Evolutionary conservation across 2,329 filamentous ascomycete genomes (phyloP).

Genomic region (Drechmeria coniospora): DNA sequence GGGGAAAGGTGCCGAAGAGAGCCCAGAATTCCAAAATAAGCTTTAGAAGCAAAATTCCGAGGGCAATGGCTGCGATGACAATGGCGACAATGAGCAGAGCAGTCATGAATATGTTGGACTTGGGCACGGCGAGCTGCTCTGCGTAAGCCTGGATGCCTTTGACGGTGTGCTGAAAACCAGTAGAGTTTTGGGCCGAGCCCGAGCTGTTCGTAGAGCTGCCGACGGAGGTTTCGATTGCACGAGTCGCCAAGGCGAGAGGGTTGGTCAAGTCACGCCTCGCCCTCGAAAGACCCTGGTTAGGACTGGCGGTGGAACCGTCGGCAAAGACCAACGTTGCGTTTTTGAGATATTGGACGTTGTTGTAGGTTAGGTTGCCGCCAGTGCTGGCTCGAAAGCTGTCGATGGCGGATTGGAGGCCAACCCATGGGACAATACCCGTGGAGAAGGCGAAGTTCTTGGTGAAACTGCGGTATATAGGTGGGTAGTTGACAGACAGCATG

Average conservation of each 20-base stretch:
- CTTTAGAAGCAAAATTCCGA: slow-evolving; percentile 80
- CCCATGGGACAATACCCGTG: slow-evolving; percentile 70
- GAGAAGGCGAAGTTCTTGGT: slow-evolving; percentile 89
- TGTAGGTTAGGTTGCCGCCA: slow-evolving; percentile 72
- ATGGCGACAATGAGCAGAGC: slow-evolving; percentile 80
- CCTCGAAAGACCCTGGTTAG: slow-evolving; percentile 22
- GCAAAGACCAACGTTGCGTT: slow-evolving; percentile 63
- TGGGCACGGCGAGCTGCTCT: slow-evolving; percentile 72
- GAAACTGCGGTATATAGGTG: slow-evolving; percentile 77
- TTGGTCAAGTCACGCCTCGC: slow-evolving; percentile 38
- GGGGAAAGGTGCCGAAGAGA: slow-evolving; percentile 74
- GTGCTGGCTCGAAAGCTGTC: slow-evolving; percentile 68
- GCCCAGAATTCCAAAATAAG: slow-evolving; percentile 84
- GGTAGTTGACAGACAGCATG: slow-evolving; percentile 86
- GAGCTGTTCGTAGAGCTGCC: slow-evolving; percentile 17
- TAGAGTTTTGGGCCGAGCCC: slow-evolving; percentile 10
- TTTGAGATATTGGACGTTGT: slow-evolving; percentile 58
- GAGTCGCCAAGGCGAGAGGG: slow-evolving; percentile 33
- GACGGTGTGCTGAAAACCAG: slow-evolving; percentile 35
- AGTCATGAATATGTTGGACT: slow-evolving; percentile 92
- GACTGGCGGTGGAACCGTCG: slow-evolving; percentile 37
- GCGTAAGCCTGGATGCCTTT: slow-evolving; percentile 68
- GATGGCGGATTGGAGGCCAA: slow-evolving; percentile 63
- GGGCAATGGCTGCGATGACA: slow-evolving; percentile 66
- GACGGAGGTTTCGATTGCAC: slow-evolving; percentile 33